Evolutionary conservation across 345 rosid species (phyloP), one percentile per base, ranked within the genome.

Genomic region (Populus pruinosa): DNA sequence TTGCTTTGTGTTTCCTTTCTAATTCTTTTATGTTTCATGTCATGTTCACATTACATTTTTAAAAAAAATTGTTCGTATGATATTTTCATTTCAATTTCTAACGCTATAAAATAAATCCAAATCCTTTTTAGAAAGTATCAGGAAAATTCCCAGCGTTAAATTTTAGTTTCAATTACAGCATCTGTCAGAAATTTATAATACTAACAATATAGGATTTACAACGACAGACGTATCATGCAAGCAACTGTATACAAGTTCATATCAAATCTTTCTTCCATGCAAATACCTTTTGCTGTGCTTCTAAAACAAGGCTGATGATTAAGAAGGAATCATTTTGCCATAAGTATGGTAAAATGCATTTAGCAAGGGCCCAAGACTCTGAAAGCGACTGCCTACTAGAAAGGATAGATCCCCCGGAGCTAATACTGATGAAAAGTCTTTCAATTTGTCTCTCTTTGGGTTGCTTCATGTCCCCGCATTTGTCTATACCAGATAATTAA

Each of bases 401-500:
- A 76, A 76, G 70, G 36, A 47, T 29, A 72, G 43, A 41, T 29
- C 23, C 56, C 16, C 10, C 29, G 25, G 49, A 23, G 18, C 25
- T 29, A 81, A 69, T 23, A 20, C 43, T 20, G 73, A 43, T n/a
- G 18, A 38, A 31, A 73, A 23, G 36, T 61, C 53, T 7, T 39
- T n/a, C 13, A 61, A 36, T 61, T 69, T 61, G 0, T n/a, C 38
- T 38, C 33, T 68, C 38, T 11, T 14, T 2, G 33, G 33, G 61
- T 33, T n/a, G 81, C 81, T 83, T 75, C 61, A 67, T 68, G 6
- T 44, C 44, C 67, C 63, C 9, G 73, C 70, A 67, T 1, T 17
- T 56, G 63, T 59, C 11, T 1, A 41, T 3, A 65, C 72, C 56
- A 23, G 55, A 43, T 68, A 70, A 71, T 59, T 20, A 49, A 76